These are phyloP conservation scores for Candolleomyces aberdarensis DNA, from an alignment of 768 basidiomycete species.

Conservation along the genomic window DNA sequence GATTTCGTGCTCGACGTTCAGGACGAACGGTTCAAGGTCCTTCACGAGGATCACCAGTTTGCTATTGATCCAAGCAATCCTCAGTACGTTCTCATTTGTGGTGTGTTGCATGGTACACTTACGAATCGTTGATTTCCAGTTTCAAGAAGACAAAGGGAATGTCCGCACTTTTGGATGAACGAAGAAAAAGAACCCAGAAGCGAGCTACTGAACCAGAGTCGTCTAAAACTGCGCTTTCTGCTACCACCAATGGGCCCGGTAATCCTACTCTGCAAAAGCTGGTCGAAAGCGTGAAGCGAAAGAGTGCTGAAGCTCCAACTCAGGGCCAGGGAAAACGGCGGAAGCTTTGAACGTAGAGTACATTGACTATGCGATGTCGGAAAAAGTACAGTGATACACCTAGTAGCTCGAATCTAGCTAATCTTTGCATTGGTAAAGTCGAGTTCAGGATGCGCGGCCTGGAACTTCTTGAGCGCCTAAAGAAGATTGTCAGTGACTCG, in stretches of 20 bases:
- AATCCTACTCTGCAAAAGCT: constrained; percentile 54
- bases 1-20: constrained; percentile 81
- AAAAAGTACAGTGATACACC: not conserved
- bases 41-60: constrained; percentile 88
- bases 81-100: constrained; percentile 55
- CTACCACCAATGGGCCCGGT: constrained; percentile 10
- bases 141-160: constrained; percentile 94
- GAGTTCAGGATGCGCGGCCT: constrained; percentile 86
- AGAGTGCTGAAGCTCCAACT: constrained; percentile 38
- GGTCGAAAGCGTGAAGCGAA: constrained; percentile 87
- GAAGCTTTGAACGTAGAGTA: constrained; percentile 24
- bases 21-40: constrained; percentile 82
- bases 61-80: constrained; percentile 97
- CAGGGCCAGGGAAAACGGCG: constrained; percentile 38
- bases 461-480: constrained; percentile 85
- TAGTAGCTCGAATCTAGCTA: constrained; percentile 40
- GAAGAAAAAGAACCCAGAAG: constrained; percentile 34
- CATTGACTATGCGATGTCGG: not conserved
- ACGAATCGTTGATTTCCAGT: constrained; percentile 36
- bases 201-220: constrained; percentile 12
- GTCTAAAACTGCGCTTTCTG: not conserved
- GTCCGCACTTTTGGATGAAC: constrained; percentile 79
- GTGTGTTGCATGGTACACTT: not conserved
- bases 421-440: constrained; percentile 94
- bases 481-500: not conserved